phyloP scores from a whole-genome alignment of 441 rosid species.

The Theobroma grandiflorum region DNA sequence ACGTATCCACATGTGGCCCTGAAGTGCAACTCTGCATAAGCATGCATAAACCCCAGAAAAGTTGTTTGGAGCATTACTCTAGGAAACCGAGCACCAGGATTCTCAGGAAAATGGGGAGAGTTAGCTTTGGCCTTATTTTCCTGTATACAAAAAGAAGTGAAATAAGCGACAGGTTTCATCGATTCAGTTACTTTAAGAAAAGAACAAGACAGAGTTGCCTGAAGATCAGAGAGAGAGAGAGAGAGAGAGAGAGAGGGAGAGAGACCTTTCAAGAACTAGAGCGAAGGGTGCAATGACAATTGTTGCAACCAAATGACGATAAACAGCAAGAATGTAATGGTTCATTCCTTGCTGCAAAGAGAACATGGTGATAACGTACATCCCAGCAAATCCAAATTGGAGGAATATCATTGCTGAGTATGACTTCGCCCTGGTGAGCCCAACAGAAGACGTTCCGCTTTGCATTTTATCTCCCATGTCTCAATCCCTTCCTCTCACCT shows the following conservation, averaged over 20 bases:
- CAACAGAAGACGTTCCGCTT: conserved; percentile 20
- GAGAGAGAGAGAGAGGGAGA: background rate
- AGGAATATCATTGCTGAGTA: conserved; percentile 79
- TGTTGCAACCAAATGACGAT: conserved; percentile 84
- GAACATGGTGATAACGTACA: conserved; percentile 82
- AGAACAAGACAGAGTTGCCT: background rate
- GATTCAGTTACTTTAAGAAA: background rate
- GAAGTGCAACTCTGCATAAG: background rate
- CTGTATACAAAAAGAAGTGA: conserved; percentile 41
- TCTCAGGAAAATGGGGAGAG: conserved; percentile 65
- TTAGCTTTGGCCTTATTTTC: conserved; percentile 88
- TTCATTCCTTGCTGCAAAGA: conserved; percentile 83
- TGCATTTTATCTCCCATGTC: conserved; percentile 40
- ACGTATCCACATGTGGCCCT: background rate
- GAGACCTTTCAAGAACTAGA: conserved; percentile 72
- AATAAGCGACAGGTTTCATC: background rate
- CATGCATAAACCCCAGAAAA: background rate
- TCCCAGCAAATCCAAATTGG: conserved; percentile 91
- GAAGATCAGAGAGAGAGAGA: background rate
- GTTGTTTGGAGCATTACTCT: conserved; percentile 59
- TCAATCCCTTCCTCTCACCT: conserved; percentile 14
- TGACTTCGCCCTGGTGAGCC: conserved; percentile 52
- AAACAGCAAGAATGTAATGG: conserved; percentile 74
- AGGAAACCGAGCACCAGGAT: conserved; percentile 78
- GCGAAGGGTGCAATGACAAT: conserved; percentile 83